Base-by-base conservation (phyloP, 2,329 filamentous ascomycete species). In the Clarireedia homoeocarpa region DNA sequence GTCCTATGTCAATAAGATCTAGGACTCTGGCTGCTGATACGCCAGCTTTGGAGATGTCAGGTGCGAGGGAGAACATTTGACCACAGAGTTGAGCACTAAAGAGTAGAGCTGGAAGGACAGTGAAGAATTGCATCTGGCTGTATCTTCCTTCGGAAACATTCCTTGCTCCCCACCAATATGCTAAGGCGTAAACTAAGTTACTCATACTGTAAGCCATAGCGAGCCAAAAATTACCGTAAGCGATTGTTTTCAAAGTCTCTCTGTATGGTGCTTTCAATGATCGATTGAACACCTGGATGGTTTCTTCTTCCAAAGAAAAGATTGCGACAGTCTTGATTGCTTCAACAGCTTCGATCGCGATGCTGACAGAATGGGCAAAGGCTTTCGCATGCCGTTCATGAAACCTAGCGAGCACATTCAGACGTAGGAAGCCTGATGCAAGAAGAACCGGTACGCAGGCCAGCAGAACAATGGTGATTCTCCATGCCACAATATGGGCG, bases 91-190 rank as follows among this genome's bases (percentile, higher is more conserved):
- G 83, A 0, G 88, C 86, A 59, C 83, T 85, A 40, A 90, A 81
- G 1, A 91, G 77, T 63, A 91, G 79, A 5, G 85, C 77, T 14
- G 87, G 77, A 2, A 89, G 75, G 9, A 91, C 84, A 62, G 88
- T 86, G 67, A 91, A 82, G 73, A 90, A 91, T 10, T 86, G 79
- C 27, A 82, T 81, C 47, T 81, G 80, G 70, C 76, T 62, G 85
- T 85, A 57, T 80, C 73, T 5, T 72, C 86, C 85, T 45, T 77
- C 75, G 55, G 84, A 78, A 58, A 91, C 88, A 57, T 84, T 81
- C 63, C 82, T 85, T 0, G 85, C 79, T 5, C 87, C 87, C 86
- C 87, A 91, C 85, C 86, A 91, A 70, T 89, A 90, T 1, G 86
- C 84, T 53, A 91, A 78, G 0, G 86, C 85, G 65, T 90, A 88